Base-by-base conservation (phyloP, 208 protist species). In the Leishmania tarentolae region DNA sequence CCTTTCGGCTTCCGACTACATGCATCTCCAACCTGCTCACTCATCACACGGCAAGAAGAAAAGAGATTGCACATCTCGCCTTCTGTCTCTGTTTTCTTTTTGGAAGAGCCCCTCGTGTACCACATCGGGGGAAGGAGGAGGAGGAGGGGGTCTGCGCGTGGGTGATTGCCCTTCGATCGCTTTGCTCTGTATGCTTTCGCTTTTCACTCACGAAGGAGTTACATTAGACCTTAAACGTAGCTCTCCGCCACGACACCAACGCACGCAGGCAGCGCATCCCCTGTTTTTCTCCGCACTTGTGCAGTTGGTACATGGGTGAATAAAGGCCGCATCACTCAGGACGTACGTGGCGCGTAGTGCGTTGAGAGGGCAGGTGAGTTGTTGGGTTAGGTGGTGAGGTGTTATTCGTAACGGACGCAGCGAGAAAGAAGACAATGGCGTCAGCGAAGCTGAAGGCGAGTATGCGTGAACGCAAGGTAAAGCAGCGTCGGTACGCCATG, bases 341-440 rank as follows among this genome's bases (percentile, higher is more conserved):
- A 52, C 28, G 21, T 28, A 44, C 11, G 13, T 40, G 68, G 44
- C 42, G 68, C 68, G 35, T 37, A 31, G 44, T 37, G 68, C 68
- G 40, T 52, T 46, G 37, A 44, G 68, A 53, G 44, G 28, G 9
- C 0, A 19, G 68, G 68, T 9, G 8, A 5, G 28, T 31, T 28
- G 44, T 24, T 21, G 42, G 24, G 52, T 50, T 50, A 46, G 68
- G 68, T 35, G 24, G 24, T 52, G 28, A 21, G 24, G 42, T 46
- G 24, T 52, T 73, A 73, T 52, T 73, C 68, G 68, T n/a, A 61
- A 47, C 50, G 31, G 31, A 37, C 56, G 56, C 65, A 70, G 53
- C 42, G 37, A 79, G 75, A 56, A 83, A 78, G 84, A 81, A 84
- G 57, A 80, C 69, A 82, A 50, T 69, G 56, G 31, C 56, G 24